Base-by-base conservation (phyloP, 768 basidiomycete species). In the Leccinellum rugosiceps region DNA sequence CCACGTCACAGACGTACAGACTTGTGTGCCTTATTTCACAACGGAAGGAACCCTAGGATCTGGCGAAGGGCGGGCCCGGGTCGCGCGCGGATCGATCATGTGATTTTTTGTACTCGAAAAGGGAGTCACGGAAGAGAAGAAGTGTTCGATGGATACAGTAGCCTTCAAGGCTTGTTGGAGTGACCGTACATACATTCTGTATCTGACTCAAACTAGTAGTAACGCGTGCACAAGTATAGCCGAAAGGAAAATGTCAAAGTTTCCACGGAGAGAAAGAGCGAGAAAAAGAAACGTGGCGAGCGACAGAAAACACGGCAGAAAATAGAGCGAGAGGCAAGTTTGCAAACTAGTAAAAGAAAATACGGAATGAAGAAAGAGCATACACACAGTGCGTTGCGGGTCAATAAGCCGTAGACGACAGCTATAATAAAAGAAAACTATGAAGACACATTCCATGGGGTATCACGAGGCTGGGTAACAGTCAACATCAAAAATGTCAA, bases 381-480 rank as follows among this genome's bases (percentile, higher is more conserved):
- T 46, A 47, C 19, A 34, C 32, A 48, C 23, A 26, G 30, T 46
- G 59, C 44, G 26, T 43, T 46, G 43, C 38, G 13, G 14, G 41
- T 66, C 55, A 55, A 46, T 55, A 45, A 44, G 51, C 46, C 32
- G 26, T 17, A 19, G 26, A 43, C 21, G 23, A 56, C 32, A 38
- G 30, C 43, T 54, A 57, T 61, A 56, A 62, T 54, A 56, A 64
- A 41, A 55, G 55, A 57, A 31, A 57, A 54, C 55, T 47, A 59
- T 50, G 55, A 41, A 52, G 35, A 53, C 44, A 47, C 25, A 48
- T 61, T 49, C 26, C 44, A 58, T 52, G 51, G 63, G 69, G 69
- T 71, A 73, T 71, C 71, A 53, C 59, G 14, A 51, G 38, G 56
- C 35, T 45, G 61, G 58, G 71, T 69, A 66, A 69, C 34, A 26